Evolutionary conservation across 345 rosid genomes (phyloP).

Genomic region (Salix purpurea): DNA sequence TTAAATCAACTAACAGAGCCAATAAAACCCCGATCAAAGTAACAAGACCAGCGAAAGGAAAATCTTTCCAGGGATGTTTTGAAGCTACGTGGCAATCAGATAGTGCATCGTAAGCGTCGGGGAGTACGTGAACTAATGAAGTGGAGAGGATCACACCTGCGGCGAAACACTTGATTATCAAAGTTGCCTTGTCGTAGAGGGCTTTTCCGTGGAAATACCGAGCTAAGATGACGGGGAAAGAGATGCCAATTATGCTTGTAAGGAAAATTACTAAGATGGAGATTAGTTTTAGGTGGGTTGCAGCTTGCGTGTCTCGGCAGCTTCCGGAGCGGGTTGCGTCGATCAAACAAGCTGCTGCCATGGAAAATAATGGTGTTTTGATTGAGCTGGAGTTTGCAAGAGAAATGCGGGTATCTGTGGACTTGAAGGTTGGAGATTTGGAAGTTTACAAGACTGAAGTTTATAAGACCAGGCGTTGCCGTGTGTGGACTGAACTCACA

Average conservation of each 20-base stretch:
- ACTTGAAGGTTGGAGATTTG: background rate
- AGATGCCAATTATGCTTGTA: constrained; percentile 68
- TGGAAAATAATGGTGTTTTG: background rate
- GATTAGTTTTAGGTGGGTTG: constrained; percentile 62
- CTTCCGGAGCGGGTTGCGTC: constrained; percentile 47
- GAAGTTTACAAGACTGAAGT: background rate
- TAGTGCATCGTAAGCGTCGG: constrained; percentile 74
- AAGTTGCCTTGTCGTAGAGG: constrained; percentile 61
- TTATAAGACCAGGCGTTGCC: background rate
- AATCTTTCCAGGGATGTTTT: constrained; percentile 78
- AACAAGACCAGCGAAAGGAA: constrained; percentile 80
- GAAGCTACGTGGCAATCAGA: constrained; percentile 73
- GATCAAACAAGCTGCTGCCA: constrained; percentile 44
- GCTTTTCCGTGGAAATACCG: constrained; percentile 76
- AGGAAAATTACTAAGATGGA: constrained; percentile 61
- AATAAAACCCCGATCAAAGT: constrained; percentile 61
- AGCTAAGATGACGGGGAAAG: constrained; percentile 64
- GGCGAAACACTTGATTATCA: constrained; percentile 82
- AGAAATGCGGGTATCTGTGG: background rate
- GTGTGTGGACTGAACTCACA: background rate
- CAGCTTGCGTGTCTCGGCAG: constrained; percentile 62
- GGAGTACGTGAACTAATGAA: constrained; percentile 85
- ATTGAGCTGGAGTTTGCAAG: background rate
- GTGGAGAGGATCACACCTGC: constrained; percentile 97
- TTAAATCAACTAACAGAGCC: constrained; percentile 72